phyloP scores from a whole-genome alignment of 2,329 filamentous ascomycete genomes.

The Scytalidium sp. region DNA sequence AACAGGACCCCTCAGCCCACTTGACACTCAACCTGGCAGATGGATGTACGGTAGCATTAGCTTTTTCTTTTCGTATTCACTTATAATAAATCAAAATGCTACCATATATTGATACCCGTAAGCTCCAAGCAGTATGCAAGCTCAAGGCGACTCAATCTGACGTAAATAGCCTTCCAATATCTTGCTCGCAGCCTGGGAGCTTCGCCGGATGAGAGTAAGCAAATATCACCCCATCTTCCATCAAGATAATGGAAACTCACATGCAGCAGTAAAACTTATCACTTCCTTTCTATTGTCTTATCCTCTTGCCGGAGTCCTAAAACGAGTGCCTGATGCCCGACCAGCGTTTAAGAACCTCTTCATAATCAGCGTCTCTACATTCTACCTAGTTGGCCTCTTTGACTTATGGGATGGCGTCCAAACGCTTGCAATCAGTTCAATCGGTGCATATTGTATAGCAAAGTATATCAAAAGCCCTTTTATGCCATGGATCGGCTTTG shows the following conservation, averaged over 20 bases:
- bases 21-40: slow-evolving; percentile 8
- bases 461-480: slow-evolving; percentile 80
- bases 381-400: slow-evolving; percentile 92
- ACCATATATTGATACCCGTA: slow-evolving; percentile 61
- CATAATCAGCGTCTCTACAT: slow-evolving; percentile 75
- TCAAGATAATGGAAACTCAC: slow-evolving; percentile 7
- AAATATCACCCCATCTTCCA: neutral
- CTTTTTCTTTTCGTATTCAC: neutral
- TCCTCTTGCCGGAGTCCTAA: slow-evolving; percentile 82
- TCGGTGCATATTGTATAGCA: slow-evolving; percentile 79
- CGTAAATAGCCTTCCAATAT: slow-evolving; percentile 56
- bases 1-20: neutral
- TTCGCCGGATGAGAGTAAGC: slow-evolving; percentile 61
- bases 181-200: slow-evolving; percentile 55
- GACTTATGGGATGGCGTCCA: slow-evolving; percentile 83
- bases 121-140: slow-evolving; percentile 16
- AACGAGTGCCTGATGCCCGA: slow-evolving; percentile 81
- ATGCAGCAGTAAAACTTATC: slow-evolving; percentile 80
- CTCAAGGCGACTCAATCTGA: slow-evolving; percentile 19
- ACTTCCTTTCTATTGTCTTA: slow-evolving; percentile 89
- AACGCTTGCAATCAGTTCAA: slow-evolving; percentile 76
- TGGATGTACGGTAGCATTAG: slow-evolving; percentile 18
- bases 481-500: slow-evolving; percentile 97
- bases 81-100: slow-evolving; percentile 49
- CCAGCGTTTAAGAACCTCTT: slow-evolving; percentile 87